A percentile compares a stretch with the other conserved stretches of the same genome.
These are phyloP conservation scores for Cryphonectria nitschkei DNA, from an alignment of 2,329 filamentous ascomycete genomes.

Conservation along the genomic window DNA sequence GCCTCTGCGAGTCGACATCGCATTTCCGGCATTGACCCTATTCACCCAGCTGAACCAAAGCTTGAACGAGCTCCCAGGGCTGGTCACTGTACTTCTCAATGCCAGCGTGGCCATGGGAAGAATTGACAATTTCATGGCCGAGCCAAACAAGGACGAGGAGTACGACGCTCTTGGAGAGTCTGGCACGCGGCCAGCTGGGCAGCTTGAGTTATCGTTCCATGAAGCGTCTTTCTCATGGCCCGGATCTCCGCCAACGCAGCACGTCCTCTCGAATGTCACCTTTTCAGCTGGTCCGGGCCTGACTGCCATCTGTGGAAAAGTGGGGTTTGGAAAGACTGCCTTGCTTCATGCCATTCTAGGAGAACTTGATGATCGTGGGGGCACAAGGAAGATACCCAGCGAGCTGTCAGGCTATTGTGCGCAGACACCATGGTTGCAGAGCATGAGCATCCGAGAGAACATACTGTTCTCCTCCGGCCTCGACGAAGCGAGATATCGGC, in stretches of 20 bases:
- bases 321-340: slow-evolving; percentile 65
- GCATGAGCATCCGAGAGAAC: slow-evolving; percentile 67
- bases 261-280: slow-evolving; percentile 53
- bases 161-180: slow-evolving; percentile 37
- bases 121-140: slow-evolving; percentile 84
- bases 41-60: slow-evolving; percentile 76
- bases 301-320: slow-evolving; percentile 60
- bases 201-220: slow-evolving; percentile 55
- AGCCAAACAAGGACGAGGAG: slow-evolving; percentile 72
- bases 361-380: slow-evolving; percentile 68
- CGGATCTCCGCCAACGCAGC: slow-evolving; percentile 53
- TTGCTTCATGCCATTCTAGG: slow-evolving; percentile 62
- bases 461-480: slow-evolving; percentile 64
- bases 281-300: slow-evolving; percentile 54
- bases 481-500: slow-evolving; percentile 58
- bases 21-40: slow-evolving; percentile 83
- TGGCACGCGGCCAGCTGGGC: slow-evolving; percentile 30
- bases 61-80: slow-evolving; percentile 72
- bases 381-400: slow-evolving; percentile 49
- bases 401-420: slow-evolving; percentile 60
- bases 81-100: slow-evolving; percentile 79
- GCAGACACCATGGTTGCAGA: slow-evolving; percentile 68
- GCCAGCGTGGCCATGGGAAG: slow-evolving; percentile 80
- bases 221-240: slow-evolving; percentile 81
- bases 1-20: slow-evolving; percentile 75